Percentiles rank a stretch among this genome's conserved stretches.
Conservation (phyloP, 129 eudicot species). For the Flaveria sonorensis region DNA sequence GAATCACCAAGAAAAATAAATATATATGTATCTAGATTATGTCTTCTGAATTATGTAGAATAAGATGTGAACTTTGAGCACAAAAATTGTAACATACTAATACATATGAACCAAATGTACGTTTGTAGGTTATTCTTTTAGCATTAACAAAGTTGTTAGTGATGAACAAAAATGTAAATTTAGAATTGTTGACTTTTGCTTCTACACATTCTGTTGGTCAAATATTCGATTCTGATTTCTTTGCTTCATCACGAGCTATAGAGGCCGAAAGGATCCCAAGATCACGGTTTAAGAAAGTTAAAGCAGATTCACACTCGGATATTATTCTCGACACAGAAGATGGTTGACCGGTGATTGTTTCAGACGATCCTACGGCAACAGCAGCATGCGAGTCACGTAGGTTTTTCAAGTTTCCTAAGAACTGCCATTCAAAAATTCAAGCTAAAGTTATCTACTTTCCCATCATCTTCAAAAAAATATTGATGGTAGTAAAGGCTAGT, state of each 20-base stretch:
- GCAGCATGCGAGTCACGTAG: conserved; percentile 98
- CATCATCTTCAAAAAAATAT: not conserved
- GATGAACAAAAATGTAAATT: conserved; percentile 19
- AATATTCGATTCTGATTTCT: conserved; percentile 34
- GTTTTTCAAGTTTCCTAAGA: conserved; percentile 87
- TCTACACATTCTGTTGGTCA: conserved; percentile 30
- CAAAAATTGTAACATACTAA: not conserved
- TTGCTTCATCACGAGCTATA: conserved; percentile 90
- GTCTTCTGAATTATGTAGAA: not conserved
- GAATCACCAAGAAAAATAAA: too few relatives aligned
- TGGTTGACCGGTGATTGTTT: conserved; percentile 81
- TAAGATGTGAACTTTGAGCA: not conserved
- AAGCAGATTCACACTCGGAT: conserved; percentile 91
- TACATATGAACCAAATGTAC: not conserved
- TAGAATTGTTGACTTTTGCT: conserved; percentile 19
- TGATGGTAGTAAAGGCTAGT: not conserved
- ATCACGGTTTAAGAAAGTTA: conserved; percentile 80
- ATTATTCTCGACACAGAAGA: conserved; percentile 84
- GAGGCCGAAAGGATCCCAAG: conserved; percentile 93
- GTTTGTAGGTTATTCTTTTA: conserved; percentile 13
- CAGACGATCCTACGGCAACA: conserved; percentile 88
- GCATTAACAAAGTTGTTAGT: conserved; percentile 22
- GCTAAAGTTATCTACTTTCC: not conserved
- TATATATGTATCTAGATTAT: too few relatives aligned
- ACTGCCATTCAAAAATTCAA: conserved; percentile 46